Base-by-base conservation (phyloP, 177 flowering plant genomes). In the Telopea speciosissima region DNA sequence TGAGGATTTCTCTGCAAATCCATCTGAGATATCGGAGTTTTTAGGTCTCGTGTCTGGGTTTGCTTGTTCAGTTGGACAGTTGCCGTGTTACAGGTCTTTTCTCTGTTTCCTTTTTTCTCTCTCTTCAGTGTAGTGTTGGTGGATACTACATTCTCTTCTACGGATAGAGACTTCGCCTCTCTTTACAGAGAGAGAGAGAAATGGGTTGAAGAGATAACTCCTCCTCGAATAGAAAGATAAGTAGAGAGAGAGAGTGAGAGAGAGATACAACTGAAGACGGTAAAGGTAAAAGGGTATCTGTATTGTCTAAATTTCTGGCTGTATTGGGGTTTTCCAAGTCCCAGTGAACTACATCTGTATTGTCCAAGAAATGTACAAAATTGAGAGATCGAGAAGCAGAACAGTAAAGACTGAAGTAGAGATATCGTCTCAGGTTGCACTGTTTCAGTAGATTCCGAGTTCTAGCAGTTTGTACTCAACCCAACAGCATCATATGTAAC, bases 201-300 rank as follows among this genome's bases (percentile, higher is more conserved):
- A 74, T 74, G 76, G 76, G 72, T 64, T 74, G 64, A 72, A 33
- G 61, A 58, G 61, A 58, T n/a, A n/a, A n/a, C n/a, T n/a, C n/a
- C n/a, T n/a, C n/a, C 19, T 58, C 10, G 24, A 58, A 7, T 68
- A 68, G 65, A 26, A 59, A 56, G 31, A 26, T 8, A 54, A 22
- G 17, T 21, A 52, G 14, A 21, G 45, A n/a, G n/a, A 54, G 13
- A 56, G 62, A 68, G 63, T 72, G 60, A 28, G 31, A 28, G 31
- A 28, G 31, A 28, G 31, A 4, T 28, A 4, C 31, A 28, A n/a
- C n/a, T n/a, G 25, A 52, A 61, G 73, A 74, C 63, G 58, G 70
- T 22, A 44, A 58, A 44, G 66, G 71, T 74, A 78, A 79, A 68
- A 70, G 74, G 76, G 78, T 72, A 36, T 49, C 33, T 25, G 61